Base-by-base conservation (phyloP, 2,329 filamentous ascomycete species). In the Mycocentrospora acerina region DNA sequence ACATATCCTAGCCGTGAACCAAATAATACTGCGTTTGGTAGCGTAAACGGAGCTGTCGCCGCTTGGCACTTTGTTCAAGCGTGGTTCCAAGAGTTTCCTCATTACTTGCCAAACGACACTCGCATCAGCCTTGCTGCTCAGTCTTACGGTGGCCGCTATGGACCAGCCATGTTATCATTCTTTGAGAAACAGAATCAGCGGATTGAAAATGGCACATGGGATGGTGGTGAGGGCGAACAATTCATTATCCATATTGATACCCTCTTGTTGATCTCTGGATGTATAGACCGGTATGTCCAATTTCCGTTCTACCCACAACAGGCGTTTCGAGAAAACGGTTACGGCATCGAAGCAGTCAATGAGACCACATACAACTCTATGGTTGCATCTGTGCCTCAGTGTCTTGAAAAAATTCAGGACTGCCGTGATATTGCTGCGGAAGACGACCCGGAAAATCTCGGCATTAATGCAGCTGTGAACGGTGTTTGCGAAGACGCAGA, bases 171-270 rank as follows among this genome's bases (percentile, higher is more conserved):
- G 60, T 80, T 73, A 64, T 72, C 76, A 42, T 73, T 79, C 51
- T 80, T 81, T 59, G 74, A 78, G 40, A 64, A 79, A 29, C 74
- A 81, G 46, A 81, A 80, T 40, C 58, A 73, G 38, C 68, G 70
- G 19, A 79, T 81, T 46, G 52, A 63, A 19, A 74, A 74, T 28
- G 76, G 76, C 7, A 68, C 60, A 1, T 46, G 63, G 10, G 53
- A 70, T 2, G 78, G 78, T 12, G 70, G 76, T 3, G 62, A 71
- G 29, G n/a, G n/a, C n/a, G n/a, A n/a, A n/a, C n/a, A n/a, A n/a
- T n/a, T n/a, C n/a, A n/a, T n/a, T n/a, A 69, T 81, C 3, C 66
- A 73, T 19, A 78, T 80, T 39, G 75, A 79, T 41, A 76, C 76
- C 0, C 56, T 80, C 3, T 75, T 75, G 0, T 73, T 80, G 38